Base-by-base conservation (phyloP, 352 stramenopile genomes). In the Vaucheria bursata region DNA sequence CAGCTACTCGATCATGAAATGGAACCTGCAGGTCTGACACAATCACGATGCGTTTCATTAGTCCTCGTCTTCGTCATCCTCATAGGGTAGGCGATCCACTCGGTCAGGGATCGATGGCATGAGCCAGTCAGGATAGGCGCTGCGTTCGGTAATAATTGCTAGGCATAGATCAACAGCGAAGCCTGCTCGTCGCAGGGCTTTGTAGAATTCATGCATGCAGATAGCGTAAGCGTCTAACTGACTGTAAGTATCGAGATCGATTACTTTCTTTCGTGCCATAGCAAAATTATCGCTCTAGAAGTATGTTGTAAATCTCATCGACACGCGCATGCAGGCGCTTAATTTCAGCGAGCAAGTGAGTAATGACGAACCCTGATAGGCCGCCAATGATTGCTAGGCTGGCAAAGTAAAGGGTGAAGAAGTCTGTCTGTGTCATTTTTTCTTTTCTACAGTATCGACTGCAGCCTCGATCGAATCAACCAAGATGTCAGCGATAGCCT, bases 291-390 rank as follows among this genome's bases (percentile, higher is more conserved):
- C 45, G 18, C 45, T 59, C 45, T 59, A 59, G 45, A 18, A 59
- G 25, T 18, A 59, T 59, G 45, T 59, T 59, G 25, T 59, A 59
- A 59, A 59, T 59, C 45, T 59, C 45, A 59, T 59, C 45, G 45
- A 59, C 45, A 59, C 45, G 45, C 45, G 45, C 45, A 59, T 59
- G 18, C 12, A 59, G 45, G 18, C 45, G 45, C 45, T 59, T 59
- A 59, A 59, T 25, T 59, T 59, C 45, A 59, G 45, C 45, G 45
- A 59, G 45, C 45, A 59, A 59, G 45, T 59, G 45, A 59, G 45
- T 59, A 59, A 59, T 59, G 18, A 59, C 45, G 45, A 59, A 59
- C 12, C 45, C 45, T 59, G 45, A 59, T 18, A 59, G 45, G 12
- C 45, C 45, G 25, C 45, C 45, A 25, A 59, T 59, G 18, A 59